A percentile compares a stretch with the other conserved stretches of the same genome.
Conservation (phyloP, 2,329 filamentous ascomycete species). For the Xylaria sp. region DNA sequence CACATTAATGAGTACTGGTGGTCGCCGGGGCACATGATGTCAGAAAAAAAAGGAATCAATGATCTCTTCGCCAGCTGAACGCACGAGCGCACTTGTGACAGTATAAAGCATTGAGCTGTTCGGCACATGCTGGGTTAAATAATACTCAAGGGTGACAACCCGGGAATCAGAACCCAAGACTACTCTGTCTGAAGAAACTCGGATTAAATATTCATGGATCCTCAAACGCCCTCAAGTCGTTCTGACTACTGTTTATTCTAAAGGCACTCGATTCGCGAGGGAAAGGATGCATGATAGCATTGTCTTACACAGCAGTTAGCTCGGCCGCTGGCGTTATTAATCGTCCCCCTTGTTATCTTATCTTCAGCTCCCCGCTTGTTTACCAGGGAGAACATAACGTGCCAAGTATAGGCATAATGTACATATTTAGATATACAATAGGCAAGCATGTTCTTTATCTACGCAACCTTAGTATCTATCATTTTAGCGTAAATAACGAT, state of each 20-base stretch:
- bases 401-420: constrained; percentile 4
- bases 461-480: background rate
- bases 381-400: background rate
- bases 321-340: background rate
- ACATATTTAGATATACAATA: constrained; percentile 9
- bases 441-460: constrained; percentile 11
- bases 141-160: background rate
- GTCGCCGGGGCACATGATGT: constrained; percentile 52
- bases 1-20: constrained; percentile 75
- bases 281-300: background rate
- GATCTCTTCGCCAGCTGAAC: background rate
- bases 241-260: background rate
- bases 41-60: background rate
- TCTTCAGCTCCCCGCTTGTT: constrained; percentile 32
- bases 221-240: background rate
- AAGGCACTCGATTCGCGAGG: background rate
- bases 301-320: background rate
- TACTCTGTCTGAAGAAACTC: constrained; percentile 1
- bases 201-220: background rate
- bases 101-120: constrained; percentile 9
- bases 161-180: constrained; percentile 1
- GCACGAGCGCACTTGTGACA: background rate
- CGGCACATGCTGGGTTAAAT: constrained; percentile 9
- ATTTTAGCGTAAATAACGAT: background rate
- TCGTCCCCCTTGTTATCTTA: constrained; percentile 36